These are phyloP conservation scores for Cubamyces lactineus DNA, from an alignment of 768 basidiomycete genomes.

Conservation along the genomic window DNA sequence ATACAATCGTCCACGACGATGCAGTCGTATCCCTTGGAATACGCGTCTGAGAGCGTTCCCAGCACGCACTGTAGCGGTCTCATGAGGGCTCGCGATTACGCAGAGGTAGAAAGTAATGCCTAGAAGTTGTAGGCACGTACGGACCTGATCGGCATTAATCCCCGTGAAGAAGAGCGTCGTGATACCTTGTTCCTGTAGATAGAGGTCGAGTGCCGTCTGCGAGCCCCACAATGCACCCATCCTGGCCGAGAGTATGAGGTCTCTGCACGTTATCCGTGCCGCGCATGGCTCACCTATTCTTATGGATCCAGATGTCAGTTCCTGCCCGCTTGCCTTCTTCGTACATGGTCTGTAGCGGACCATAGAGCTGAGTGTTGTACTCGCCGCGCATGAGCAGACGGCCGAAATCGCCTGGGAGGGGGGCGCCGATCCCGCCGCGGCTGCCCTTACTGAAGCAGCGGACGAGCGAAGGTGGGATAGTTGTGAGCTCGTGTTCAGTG, in stretches of 20 bases:
- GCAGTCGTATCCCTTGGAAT: conserved; percentile 67
- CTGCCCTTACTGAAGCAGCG: conserved; percentile 56
- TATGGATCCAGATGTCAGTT: conserved; percentile 74
- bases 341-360: conserved; percentile 60
- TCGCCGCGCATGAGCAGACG: conserved; percentile 59
- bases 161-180: conserved; percentile 64
- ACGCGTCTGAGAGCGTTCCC: conserved; percentile 65
- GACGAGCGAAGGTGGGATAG: conserved; percentile 61
- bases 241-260: conserved; percentile 35
- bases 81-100: neutral
- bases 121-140: neutral
- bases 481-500: conserved; percentile 61
- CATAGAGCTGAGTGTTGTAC: conserved; percentile 63
- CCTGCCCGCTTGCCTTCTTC: conserved; percentile 53
- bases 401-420: conserved; percentile 57
- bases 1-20: conserved; percentile 59
- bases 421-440: conserved; percentile 54
- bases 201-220: conserved; percentile 63
- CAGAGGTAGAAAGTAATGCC: too few species aligned
- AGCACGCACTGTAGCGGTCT: conserved; percentile 55
- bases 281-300: conserved; percentile 52
- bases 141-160: conserved; percentile 69
- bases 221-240: conserved; percentile 71
- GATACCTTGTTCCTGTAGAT: conserved; percentile 64
- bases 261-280: neutral